Conservation (phyloP, 495 filamentous ascomycete genomes). For the Penicillium egyptiacum region DNA sequence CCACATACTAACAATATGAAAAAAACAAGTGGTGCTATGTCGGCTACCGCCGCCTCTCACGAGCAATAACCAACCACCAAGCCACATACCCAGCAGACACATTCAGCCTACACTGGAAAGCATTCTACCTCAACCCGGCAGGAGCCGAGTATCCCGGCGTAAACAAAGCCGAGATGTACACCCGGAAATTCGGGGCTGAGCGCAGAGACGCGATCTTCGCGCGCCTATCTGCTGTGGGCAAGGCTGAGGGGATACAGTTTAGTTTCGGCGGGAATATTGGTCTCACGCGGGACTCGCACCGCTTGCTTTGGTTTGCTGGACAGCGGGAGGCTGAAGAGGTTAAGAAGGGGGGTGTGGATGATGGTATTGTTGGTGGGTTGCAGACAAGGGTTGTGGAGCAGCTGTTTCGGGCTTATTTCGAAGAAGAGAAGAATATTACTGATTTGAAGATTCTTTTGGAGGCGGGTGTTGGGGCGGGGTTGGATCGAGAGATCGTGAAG, state of each 20-base stretch:
- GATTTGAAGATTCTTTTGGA: constrained; percentile 56
- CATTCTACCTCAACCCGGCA: constrained; percentile 77
- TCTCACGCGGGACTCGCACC: constrained; percentile 75
- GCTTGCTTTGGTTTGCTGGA: constrained; percentile 69
- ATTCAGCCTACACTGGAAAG: constrained; percentile 70
- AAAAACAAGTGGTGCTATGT: constrained; percentile 67
- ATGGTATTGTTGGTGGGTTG: constrained; percentile 31
- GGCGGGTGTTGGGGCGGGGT: constrained; percentile 62
- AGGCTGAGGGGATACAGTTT: constrained; percentile 69
- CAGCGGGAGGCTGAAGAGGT: constrained; percentile 49
- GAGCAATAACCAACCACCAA: constrained; percentile 67
- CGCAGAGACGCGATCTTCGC: constrained; percentile 55
- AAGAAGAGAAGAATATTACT: constrained; percentile 76
- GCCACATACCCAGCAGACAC: constrained; percentile 60
- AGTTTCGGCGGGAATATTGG: constrained; percentile 70
- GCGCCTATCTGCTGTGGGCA: constrained; percentile 58
- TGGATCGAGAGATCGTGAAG: constrained; percentile 59
- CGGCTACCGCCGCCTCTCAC: constrained; percentile 71
- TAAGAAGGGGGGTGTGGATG: constrained; percentile 14
- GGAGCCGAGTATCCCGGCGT: constrained; percentile 53
- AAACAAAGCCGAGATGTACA: constrained; percentile 58
- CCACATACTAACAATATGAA: constrained; percentile 14
- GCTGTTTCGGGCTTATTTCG: constrained; percentile 73
- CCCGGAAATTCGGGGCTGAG: constrained; percentile 58
- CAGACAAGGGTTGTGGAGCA: constrained; percentile 66